A percentile compares a stretch with the other conserved stretches of the same genome.
Evolutionary conservation across 768 basidiomycete genomes (phyloP).

Genomic region (Lentinula sp.): DNA sequence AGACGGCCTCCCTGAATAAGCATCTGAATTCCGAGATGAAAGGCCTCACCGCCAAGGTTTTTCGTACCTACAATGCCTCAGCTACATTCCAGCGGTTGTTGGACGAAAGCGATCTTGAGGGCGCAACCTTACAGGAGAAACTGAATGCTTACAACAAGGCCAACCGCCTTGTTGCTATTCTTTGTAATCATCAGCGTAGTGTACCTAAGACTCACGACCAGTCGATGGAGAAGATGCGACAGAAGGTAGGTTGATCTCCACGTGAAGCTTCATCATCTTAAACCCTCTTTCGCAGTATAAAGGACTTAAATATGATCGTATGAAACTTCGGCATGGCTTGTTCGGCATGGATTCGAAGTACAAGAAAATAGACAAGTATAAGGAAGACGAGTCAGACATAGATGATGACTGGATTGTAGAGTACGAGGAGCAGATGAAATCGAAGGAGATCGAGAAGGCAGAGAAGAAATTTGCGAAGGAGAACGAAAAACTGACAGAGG

Average conservation of each 20-base stretch:
- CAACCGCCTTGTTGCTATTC: conserved; percentile 92
- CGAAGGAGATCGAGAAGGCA: conserved; percentile 81
- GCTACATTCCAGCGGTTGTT: conserved; percentile 91
- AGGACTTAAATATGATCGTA: conserved; percentile 90
- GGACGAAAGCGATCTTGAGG: conserved; percentile 54
- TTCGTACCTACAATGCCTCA: conserved; percentile 99
- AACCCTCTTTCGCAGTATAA: conserved; percentile 52
- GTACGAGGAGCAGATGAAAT: conserved; percentile 73
- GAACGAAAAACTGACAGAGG: conserved; percentile 78
- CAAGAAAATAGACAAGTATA: conserved; percentile 77
- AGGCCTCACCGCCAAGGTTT: conserved; percentile 96
- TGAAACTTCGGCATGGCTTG: conserved; percentile 90
- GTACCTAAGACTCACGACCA: conserved; percentile 90
- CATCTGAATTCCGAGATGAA: conserved; percentile 94
- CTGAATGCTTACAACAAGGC: conserved; percentile 96
- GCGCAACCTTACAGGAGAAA: conserved; percentile 88
- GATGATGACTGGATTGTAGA: conserved; percentile 86
- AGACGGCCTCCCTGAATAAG: conserved; percentile 87
- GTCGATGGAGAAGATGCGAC: conserved; percentile 89
- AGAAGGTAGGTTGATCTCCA: conserved; percentile 59
- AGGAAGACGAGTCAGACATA: conserved; percentile 84
- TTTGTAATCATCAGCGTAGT: conserved; percentile 98
- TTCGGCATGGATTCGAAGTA: conserved; percentile 73
- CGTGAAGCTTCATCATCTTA: neutral
- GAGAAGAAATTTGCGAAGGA: conserved; percentile 96